A percentile compares a stretch with the other conserved stretches of the same genome.
Conservation (phyloP, 352 stramenopile species). For the Blastocystis sp. region DNA sequence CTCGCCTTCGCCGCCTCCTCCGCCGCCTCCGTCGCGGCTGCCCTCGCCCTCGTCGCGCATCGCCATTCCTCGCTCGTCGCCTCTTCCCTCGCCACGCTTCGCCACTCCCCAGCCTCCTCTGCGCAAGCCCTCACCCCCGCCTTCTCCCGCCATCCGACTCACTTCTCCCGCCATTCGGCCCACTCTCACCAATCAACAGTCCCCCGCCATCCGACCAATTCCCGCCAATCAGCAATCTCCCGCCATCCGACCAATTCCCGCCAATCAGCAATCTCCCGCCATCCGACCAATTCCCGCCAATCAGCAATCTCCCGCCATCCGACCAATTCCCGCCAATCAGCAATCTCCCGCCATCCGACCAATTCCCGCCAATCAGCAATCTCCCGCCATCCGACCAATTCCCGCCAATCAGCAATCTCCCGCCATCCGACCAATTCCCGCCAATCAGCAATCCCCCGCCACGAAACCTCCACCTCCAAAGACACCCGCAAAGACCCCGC, state of each 20-base stretch:
- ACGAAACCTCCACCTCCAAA: neutral
- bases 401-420: neutral
- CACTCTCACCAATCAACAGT: neutral
- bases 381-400: neutral
- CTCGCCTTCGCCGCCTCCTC: neutral
- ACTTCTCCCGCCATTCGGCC: neutral
- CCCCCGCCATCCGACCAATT: no score
- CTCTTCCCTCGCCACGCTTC: neutral
- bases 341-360: neutral
- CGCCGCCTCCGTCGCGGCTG: neutral
- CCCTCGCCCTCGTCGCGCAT: neutral
- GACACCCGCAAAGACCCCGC: no score
- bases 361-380: neutral
- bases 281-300: neutral
- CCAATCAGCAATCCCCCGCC: neutral
- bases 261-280: no score
- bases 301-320: neutral
- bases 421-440: no score
- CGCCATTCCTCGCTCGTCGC: neutral
- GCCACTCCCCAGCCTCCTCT: neutral
- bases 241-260: no score
- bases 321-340: neutral
- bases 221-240: no score
- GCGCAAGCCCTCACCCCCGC: neutral
- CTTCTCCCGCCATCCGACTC: neutral